phyloP scores from a whole-genome alignment of 2,329 filamentous ascomycete genomes.

The Nannizzia gypsea region DNA sequence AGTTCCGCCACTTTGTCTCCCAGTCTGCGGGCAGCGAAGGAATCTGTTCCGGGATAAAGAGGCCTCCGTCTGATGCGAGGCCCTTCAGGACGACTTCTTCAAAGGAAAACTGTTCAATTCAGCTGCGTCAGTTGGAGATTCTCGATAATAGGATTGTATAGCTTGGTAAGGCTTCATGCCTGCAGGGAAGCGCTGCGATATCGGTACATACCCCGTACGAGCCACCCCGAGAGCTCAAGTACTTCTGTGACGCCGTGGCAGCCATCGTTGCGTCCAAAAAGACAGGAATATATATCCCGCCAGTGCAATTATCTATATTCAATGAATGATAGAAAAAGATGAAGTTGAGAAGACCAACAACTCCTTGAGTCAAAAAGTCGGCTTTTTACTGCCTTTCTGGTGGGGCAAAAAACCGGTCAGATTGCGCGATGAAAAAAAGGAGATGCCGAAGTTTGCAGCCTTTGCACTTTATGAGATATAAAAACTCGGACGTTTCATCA shows the following conservation, averaged over 20 bases:
- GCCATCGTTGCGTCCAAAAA: conserved; percentile 7
- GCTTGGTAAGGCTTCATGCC: background rate
- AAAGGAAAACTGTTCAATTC: conserved; percentile 51
- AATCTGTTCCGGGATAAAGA: conserved; percentile 79
- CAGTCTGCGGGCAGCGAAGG: conserved; percentile 53
- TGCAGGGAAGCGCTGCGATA: background rate
- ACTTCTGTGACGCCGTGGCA: conserved; percentile 41
- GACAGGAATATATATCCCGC: background rate
- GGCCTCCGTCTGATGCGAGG: conserved; percentile 71
- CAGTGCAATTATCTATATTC: background rate
- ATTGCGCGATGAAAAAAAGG: background rate
- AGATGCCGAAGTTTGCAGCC: background rate
- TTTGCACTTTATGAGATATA: background rate
- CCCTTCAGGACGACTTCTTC: conserved; percentile 86
- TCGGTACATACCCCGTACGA: conserved; percentile 45
- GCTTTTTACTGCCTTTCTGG: background rate
- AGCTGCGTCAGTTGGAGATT: background rate
- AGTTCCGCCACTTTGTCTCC: conserved; percentile 60
- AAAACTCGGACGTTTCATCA: background rate
- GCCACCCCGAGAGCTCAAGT: conserved; percentile 51
- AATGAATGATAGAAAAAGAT: background rate
- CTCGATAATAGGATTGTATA: background rate
- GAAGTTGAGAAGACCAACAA: background rate
- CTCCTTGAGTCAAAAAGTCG: background rate
- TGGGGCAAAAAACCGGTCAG: background rate